Base-by-base conservation (phyloP, 2,329 filamentous ascomycete species). In the Pseudocercospora musae region DNA sequence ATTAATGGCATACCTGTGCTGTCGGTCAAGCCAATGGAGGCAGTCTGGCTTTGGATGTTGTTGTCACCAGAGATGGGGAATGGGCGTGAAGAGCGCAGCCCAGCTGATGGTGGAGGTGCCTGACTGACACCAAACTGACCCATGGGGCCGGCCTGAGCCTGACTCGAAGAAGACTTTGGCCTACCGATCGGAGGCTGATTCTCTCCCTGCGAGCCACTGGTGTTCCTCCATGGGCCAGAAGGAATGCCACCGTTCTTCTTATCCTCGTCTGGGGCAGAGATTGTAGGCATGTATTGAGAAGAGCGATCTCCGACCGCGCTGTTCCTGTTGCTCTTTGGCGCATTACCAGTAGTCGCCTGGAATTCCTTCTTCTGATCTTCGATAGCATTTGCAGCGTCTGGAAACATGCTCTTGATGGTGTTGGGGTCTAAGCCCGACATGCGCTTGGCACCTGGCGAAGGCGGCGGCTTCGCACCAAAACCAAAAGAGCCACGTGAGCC, bases 391-490 rank as follows among this genome's bases (percentile, higher is more conserved):
- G 95, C 95, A 49, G 95, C 95, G 80, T 99, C 95, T 6, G 95
- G 95, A 77, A 99, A 99, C 95, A 99, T 98, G 72, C 92, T 92
- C 78, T 96, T 96, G 78, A 99, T 97, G 23, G 92, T 96, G 31
- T 89, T 92, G 4, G 91, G 85, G 75, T 98, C 94, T 60, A 99
- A 87, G n/a, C 90, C 92, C 50, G 95, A 98, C 76, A 96, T 95
- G 70, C 95, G 89, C 81, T 97, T 98, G 57, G 88, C 86, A 57
- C 89, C 85, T 52, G 92, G 87, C 55, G 89, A 91, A 60, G 89
- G 87, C 42, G 90, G 89, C 66, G 89, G 90, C 68, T 94, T 91
- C 55, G 62, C 67, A 29, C 79, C 79, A 59, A 81, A 76, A 29
- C 87, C 87, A 71, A 96, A 84, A 1, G 94, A 96, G 79, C 92